Base-by-base conservation (phyloP, 306 rosid species). In the Hippophae gyantsensis region DNA sequence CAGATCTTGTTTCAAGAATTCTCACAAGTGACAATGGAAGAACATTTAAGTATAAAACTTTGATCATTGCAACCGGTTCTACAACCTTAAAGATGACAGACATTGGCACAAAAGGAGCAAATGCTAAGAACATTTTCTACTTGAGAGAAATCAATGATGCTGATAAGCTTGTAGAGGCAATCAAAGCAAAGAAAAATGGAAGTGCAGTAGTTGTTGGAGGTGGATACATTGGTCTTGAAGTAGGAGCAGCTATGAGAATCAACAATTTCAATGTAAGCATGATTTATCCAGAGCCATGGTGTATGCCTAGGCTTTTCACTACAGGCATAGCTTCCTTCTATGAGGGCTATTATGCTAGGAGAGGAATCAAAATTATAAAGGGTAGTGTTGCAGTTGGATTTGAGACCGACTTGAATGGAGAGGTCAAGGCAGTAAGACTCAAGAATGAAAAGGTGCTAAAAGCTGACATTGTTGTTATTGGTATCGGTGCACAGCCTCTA, bases 171-270 rank as follows among this genome's bases (percentile, higher is more conserved):
- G 66, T 74, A 18, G 66, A 64, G 62, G 65, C 56, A 62, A 68
- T 71, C 27, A 64, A 43, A 48, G 56, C 50, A 27, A 79, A 71
- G 71, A 71, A 66, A 43, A 68, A 64, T 12, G 67, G 75, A 7
- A 79, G 72, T 25, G 80, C 61, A 13, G 78, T 79, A 56, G 43
- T 79, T 25, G 43, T 79, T 54, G 84, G 84, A 71, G 84, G 79
- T 40, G 84, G 84, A 42, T 74, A 74, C 62, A 79, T 74, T 9
- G 79, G 84, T 7, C 78, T 79, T 46, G 84, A 79, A 71, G 77
- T 79, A 7, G 84, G 70, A 68, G 80, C 84, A 42, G 80, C 78
- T 18, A 42, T 74, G 65, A 74, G 58, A 52, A 48, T 55, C 58
- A 79, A 79, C 70, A 65, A 71, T 32, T 68, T 79, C 8, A 59